A percentile compares a stretch with the other conserved stretches of the same genome.
phyloP scores from a whole-genome alignment of 225 moss, liverwort and hornwort genomes.

The Pleurozium schreberi region DNA sequence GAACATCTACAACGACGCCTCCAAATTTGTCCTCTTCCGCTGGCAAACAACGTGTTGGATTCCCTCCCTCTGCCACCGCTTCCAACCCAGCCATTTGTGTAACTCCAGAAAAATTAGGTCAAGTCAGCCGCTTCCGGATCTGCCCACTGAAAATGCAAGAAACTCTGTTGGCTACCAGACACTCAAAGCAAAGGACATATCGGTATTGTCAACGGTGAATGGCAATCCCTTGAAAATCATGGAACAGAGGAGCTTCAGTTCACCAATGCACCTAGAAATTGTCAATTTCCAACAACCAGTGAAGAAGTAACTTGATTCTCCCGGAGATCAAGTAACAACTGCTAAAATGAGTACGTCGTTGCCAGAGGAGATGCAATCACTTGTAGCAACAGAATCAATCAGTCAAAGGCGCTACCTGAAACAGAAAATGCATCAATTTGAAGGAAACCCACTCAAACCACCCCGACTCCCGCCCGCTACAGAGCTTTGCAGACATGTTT shows the following conservation, averaged over 20 bases:
- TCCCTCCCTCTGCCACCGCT: neutral
- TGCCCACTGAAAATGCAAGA: neutral
- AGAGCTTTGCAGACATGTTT: neutral
- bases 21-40: constrained; percentile 6
- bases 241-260: neutral
- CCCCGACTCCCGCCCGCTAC: neutral
- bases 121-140: neutral
- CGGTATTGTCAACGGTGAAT: neutral
- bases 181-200: neutral
- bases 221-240: neutral
- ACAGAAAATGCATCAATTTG: neutral
- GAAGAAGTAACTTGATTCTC: neutral
- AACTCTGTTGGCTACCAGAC: neutral
- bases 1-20: constrained; percentile 24
- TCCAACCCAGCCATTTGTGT: neutral
- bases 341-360: neutral
- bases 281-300: neutral
- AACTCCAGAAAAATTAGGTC: neutral
- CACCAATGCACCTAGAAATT: neutral
- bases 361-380: neutral
- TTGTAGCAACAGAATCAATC: neutral
- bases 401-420: neutral
- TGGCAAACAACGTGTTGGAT: neutral
- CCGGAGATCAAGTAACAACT: neutral
- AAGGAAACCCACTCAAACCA: neutral